These are phyloP conservation scores for Solanum dulcamara DNA, from an alignment of 257 asterid genomes.

Conservation along the genomic window DNA sequence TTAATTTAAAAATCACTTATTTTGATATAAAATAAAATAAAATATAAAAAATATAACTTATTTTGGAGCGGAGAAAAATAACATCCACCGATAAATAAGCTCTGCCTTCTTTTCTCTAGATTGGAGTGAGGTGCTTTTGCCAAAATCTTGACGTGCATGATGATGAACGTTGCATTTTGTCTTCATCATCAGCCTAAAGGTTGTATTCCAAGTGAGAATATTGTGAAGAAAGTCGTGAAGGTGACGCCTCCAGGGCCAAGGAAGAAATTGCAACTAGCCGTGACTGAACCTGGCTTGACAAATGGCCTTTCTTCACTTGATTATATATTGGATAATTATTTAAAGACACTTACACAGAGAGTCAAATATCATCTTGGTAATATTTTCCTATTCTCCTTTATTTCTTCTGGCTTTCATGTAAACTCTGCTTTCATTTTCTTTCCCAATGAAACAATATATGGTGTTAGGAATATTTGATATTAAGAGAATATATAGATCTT, in stretches of 20 bases:
- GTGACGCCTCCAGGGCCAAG: not conserved
- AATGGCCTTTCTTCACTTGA: not conserved
- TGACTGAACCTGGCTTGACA: not conserved
- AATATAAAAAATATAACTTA: too few relatives aligned
- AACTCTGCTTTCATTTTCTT: too few relatives aligned
- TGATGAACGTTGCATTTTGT: too few relatives aligned
- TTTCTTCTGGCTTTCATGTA: not conserved
- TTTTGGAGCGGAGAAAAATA: too few relatives aligned
- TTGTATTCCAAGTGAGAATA: not conserved
- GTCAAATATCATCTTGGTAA: constrained; percentile 1
- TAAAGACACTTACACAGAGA: not conserved
- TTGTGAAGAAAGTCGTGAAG: not conserved
- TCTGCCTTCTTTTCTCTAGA: too few relatives aligned
- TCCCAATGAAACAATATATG: too few relatives aligned
- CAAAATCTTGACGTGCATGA: not conserved
- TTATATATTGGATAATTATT: not conserved
- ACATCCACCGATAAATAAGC: too few relatives aligned
- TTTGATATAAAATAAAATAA: too few relatives aligned
- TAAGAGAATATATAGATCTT: too few relatives aligned
- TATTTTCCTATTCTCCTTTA: not conserved
- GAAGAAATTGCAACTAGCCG: not conserved
- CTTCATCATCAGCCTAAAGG: too few relatives aligned
- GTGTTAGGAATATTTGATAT: too few relatives aligned
- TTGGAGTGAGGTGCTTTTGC: not conserved
- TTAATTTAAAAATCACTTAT: too few relatives aligned